phyloP scores from a whole-genome alignment of 352 stramenopile genomes.

The Phytopythium vexans region DNA sequence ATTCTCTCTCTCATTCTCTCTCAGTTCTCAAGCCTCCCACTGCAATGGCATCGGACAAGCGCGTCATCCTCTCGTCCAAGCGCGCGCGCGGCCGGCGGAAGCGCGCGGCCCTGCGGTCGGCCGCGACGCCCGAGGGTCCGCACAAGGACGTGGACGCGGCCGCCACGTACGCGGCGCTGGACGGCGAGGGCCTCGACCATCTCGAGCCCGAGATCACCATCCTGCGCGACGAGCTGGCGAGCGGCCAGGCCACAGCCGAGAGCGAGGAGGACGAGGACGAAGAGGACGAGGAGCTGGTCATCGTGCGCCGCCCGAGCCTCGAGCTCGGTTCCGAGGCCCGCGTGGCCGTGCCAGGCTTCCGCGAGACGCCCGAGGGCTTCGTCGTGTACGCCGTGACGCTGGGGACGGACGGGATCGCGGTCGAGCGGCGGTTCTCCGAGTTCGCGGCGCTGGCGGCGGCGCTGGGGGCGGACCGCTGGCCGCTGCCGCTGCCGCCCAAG shows the following conservation, averaged over 20 bases:
- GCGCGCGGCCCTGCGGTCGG: conserved; percentile 30
- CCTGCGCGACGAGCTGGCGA: conserved; percentile 15
- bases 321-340: no score
- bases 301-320: conserved; percentile 42
- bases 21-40: not conserved
- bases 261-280: conserved; percentile 29
- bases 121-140: conserved; percentile 4
- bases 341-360: conserved; percentile 52
- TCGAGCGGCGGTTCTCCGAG: conserved; percentile 77
- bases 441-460: conserved; percentile 57
- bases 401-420: conserved; percentile 36
- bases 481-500: conserved; percentile 49
- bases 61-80: conserved; percentile 61
- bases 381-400: conserved; percentile 60
- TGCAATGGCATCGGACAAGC: conserved; percentile 60
- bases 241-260: conserved; percentile 18
- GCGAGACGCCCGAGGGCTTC: conserved; percentile 61
- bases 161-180: not conserved
- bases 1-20: not conserved
- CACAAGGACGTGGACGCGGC: conserved; percentile 1
- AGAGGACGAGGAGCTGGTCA: conserved; percentile 60
- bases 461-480: conserved; percentile 36
- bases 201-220: conserved; percentile 8
- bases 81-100: conserved; percentile 60
- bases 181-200: not conserved